Percentiles rank a stretch among this genome's conserved stretches.
Conservation (phyloP, 306 rosid species). For the Trichosanthes truncata region DNA sequence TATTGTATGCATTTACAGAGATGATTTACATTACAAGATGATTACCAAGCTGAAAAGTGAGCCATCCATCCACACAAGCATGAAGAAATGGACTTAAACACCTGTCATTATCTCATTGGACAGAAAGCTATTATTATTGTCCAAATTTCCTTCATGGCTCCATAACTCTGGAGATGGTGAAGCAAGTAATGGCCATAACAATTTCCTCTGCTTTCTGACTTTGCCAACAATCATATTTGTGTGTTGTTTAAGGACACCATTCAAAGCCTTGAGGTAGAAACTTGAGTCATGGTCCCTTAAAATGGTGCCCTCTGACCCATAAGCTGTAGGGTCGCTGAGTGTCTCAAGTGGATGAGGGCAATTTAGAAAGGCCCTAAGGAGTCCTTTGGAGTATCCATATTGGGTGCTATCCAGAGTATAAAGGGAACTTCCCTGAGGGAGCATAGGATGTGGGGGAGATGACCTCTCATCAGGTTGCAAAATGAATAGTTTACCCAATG, state of each 20-base stretch:
- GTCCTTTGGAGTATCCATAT: conserved; percentile 39
- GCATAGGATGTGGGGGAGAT: conserved; percentile 80
- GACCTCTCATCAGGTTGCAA: conserved; percentile 73
- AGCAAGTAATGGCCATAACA: conserved; percentile 50
- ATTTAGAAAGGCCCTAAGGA: conserved; percentile 53
- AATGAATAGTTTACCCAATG: conserved; percentile 66
- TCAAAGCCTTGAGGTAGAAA: conserved; percentile 69
- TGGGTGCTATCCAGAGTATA: conserved; percentile 44
- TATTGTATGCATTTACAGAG: conserved; percentile 7
- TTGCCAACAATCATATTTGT: conserved; percentile 22
- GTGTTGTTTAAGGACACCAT: conserved; percentile 41
- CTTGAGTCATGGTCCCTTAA: conserved; percentile 84
- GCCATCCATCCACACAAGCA: not conserved
- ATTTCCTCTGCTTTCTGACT: conserved; percentile 32
- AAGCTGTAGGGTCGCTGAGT: conserved; percentile 81
- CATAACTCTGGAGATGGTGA: conserved; percentile 63
- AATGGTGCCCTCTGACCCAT: conserved; percentile 76
- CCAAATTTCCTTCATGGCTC: conserved; percentile 44
- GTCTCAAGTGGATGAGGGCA: conserved; percentile 87
- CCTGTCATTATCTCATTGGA: conserved; percentile 53
- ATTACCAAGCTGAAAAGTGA: not conserved
- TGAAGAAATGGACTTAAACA: conserved; percentile 15
- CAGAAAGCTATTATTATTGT: conserved; percentile 15
- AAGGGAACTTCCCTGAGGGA: conserved; percentile 52
- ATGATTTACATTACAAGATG: not conserved